A percentile compares a stretch with the other conserved stretches of the same genome.
Conservation (phyloP, 2,329 filamentous ascomycete species). For the Aspergillus brasiliensis region DNA sequence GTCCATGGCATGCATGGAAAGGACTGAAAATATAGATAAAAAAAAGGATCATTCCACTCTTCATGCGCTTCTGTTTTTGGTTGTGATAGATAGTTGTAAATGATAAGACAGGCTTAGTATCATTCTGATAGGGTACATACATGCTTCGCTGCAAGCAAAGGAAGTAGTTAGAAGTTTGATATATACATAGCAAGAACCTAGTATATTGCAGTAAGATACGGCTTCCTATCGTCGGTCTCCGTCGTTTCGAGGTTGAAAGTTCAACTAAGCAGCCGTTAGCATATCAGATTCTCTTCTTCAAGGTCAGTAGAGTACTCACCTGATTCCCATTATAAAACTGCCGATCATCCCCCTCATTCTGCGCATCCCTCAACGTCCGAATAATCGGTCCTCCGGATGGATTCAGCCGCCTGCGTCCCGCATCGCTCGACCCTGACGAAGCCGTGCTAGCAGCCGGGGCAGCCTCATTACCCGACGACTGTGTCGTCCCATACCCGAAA, state of each 20-base stretch:
- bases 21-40: constrained; percentile 13
- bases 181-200: not conserved
- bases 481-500: constrained; percentile 42
- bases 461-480: constrained; percentile 15
- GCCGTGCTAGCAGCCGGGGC: constrained; percentile 9
- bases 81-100: not conserved
- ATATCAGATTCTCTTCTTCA: not conserved
- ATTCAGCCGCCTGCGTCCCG: constrained; percentile 16
- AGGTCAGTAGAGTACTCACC: constrained; percentile 53
- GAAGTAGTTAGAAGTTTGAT: not conserved
- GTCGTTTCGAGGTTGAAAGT: constrained; percentile 25
- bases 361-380: constrained; percentile 57
- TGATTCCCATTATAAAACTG: constrained; percentile 93
- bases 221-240: constrained; percentile 12
- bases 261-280: constrained; percentile 17
- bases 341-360: constrained; percentile 58
- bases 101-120: not conserved
- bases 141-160: not conserved
- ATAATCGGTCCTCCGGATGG: constrained; percentile 41
- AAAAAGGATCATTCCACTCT: constrained; percentile 23
- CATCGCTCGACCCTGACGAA: constrained; percentile 8
- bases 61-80: constrained; percentile 1
- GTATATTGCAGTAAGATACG: not conserved
- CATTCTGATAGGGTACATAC: not conserved
- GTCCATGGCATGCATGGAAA: constrained; percentile 10